Evolutionary conservation across 2,329 filamentous ascomycete genomes (phyloP).

Genomic region (Magnaporthales sp.): DNA sequence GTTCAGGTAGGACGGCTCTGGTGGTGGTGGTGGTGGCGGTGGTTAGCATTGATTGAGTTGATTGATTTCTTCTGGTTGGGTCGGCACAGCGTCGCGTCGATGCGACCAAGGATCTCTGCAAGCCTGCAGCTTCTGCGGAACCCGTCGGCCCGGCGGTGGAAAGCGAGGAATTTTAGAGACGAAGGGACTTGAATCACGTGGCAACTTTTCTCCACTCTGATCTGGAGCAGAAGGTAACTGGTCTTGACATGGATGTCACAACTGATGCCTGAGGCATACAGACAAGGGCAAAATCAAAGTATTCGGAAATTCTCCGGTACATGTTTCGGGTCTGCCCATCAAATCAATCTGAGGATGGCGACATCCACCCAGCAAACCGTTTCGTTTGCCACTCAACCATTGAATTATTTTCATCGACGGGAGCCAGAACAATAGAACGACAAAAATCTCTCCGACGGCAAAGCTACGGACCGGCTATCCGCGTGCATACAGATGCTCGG

Average conservation of each 20-base stretch:
- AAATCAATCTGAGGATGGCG: not conserved
- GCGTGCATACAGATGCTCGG: not conserved
- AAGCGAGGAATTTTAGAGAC: not conserved
- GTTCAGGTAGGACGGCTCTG: not conserved
- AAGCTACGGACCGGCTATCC: not conserved
- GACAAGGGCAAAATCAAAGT: not conserved
- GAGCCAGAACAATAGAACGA: not conserved
- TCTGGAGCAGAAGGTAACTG: too few species aligned
- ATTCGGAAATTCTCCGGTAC: not conserved
- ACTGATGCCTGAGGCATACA: not conserved
- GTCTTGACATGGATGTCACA: too few species aligned
- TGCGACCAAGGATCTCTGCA: not conserved
- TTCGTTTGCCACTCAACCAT: not conserved
- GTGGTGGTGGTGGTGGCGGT: too few species aligned
- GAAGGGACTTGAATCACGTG: not conserved
- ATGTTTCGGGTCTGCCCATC: not conserved
- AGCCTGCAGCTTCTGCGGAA: not conserved
- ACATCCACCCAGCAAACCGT: not conserved
- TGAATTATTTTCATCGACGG: not conserved
- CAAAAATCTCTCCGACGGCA: not conserved
- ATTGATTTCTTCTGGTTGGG: not conserved
- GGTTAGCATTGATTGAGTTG: not conserved
- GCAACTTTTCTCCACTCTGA: not conserved
- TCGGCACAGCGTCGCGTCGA: not conserved
- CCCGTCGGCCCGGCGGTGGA: constrained; percentile 1